Evolutionary conservation across 441 rosid species (phyloP).

Genomic region (Daphne laureola): DNA sequence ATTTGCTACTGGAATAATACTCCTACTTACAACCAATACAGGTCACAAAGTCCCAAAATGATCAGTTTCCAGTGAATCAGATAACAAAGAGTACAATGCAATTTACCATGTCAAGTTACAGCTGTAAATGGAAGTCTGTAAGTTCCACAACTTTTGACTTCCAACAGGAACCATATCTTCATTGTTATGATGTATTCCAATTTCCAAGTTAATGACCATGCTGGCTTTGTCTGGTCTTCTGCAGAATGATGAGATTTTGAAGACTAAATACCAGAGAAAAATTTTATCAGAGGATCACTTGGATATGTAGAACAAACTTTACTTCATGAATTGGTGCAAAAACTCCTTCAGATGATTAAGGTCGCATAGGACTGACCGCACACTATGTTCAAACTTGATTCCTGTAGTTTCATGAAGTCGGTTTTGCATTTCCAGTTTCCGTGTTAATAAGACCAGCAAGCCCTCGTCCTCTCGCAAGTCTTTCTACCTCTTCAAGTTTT

Average conservation of each 20-base stretch:
- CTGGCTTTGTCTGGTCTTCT: too few relatives aligned
- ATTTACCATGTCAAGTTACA: neutral
- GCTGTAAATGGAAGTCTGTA: too few relatives aligned
- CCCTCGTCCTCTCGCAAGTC: slow-evolving; percentile 40
- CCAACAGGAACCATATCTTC: too few relatives aligned
- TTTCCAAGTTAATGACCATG: too few relatives aligned
- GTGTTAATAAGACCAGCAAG: slow-evolving; percentile 32
- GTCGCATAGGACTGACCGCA: neutral
- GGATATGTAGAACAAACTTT: too few relatives aligned
- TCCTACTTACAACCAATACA: too few relatives aligned
- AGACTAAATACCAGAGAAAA: neutral
- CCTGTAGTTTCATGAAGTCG: slow-evolving; percentile 11
- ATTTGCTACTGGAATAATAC: too few relatives aligned
- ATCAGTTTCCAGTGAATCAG: neutral
- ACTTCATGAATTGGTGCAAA: too few relatives aligned
- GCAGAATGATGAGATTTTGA: neutral
- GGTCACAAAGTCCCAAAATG: too few relatives aligned
- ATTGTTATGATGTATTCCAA: too few relatives aligned
- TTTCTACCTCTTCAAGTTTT: slow-evolving; percentile 49
- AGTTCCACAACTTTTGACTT: too few relatives aligned
- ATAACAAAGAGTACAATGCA: neutral
- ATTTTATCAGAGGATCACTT: too few relatives aligned
- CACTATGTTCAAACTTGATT: neutral
- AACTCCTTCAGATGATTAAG: neutral
- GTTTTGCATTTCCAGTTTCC: slow-evolving; percentile 22